These are phyloP conservation scores for Globisporangium spiculum DNA, from an alignment of 352 stramenopile genomes.

Conservation along the genomic window DNA sequence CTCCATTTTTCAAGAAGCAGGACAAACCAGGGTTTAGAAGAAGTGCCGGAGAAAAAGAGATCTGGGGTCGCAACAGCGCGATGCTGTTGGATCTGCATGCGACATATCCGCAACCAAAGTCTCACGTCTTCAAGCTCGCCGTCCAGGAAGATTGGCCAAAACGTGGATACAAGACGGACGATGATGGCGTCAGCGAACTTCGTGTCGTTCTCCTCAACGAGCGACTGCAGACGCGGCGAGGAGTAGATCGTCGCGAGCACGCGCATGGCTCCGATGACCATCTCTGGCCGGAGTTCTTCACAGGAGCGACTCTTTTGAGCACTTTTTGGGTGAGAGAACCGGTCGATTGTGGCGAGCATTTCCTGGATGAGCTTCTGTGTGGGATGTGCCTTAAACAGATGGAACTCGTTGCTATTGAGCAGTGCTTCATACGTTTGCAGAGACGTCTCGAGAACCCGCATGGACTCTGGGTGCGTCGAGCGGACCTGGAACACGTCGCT, in stretches of 20 bases:
- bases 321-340: constrained; percentile 2
- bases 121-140: constrained; percentile 2
- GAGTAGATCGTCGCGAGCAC: constrained; percentile 18
- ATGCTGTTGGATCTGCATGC: constrained; percentile 16
- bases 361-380: constrained; percentile 18
- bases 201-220: constrained; percentile 13
- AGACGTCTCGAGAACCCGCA: constrained; percentile 33
- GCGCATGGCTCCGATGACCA: constrained; percentile 18
- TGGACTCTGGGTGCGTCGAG: constrained; percentile 24
- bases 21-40: constrained; percentile 15
- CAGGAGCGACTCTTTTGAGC: not conserved
- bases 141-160: constrained; percentile 4
- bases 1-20: constrained; percentile 13
- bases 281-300: not conserved
- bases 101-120: constrained; percentile 17
- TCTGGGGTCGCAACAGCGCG: not conserved
- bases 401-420: constrained; percentile 31
- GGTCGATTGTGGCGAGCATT: constrained; percentile 22
- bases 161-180: constrained; percentile 4
- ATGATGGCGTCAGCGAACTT: constrained; percentile 4
- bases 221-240: constrained; percentile 11
- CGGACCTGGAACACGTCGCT: constrained; percentile 28
- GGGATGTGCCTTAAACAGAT: constrained; percentile 15
- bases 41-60: constrained; percentile 12
- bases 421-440: constrained; percentile 28